Base-by-base conservation (phyloP, 163 green algal genomes). In the Chlamydomonas reinhardtii region DNA sequence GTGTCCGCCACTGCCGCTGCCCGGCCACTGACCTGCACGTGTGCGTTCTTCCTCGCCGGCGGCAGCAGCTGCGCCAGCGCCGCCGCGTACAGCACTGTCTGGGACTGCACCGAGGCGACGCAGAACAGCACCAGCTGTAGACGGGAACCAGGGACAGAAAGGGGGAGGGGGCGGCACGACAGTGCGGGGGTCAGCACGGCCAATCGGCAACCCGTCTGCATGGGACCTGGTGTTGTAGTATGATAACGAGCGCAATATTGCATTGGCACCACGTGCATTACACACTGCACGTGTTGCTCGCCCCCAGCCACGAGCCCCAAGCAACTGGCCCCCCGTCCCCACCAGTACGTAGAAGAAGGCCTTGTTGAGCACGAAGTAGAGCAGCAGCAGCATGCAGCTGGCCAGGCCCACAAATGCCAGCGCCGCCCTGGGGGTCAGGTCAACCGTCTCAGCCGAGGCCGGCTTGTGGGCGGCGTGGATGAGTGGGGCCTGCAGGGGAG, bases 331-430 rank as follows among this genome's bases (percentile, higher is more conserved):
- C 19, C 14, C 48, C 6, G 48, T 56, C 9, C 90, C 68, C 68
- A 95, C 91, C 90, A 97, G 89, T 8, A 97, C 70, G 48, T 94
- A 91, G 39, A 94, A 94, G 68, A 97, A 92, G 31, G 86, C 90
- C 43, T 90, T 78, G 78, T 77, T 93, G 35, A 96, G 72, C 64
- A 98, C 92, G 74, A 96, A 97, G 88, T 94, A 98, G 43, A 98
- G 83, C 35, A 94, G 62, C n/a, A 98, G 85, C 69, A 98, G 89
- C 85, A 95, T 91, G 6, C 35, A 80, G 0, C 90, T 95, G 17
- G 95, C 93, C 16, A 96, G 29, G 11, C 90, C 43, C 37, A 98
- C 90, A 85, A 98, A 98, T 1, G 31, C 84, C 8, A 95, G 87
- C 2, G 96, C 96, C 0, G 83, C 91, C 19, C 25, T 34, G 31